These are phyloP conservation scores for Orbilia javanica DNA, from an alignment of 2,329 filamentous ascomycete genomes.

Conservation along the genomic window DNA sequence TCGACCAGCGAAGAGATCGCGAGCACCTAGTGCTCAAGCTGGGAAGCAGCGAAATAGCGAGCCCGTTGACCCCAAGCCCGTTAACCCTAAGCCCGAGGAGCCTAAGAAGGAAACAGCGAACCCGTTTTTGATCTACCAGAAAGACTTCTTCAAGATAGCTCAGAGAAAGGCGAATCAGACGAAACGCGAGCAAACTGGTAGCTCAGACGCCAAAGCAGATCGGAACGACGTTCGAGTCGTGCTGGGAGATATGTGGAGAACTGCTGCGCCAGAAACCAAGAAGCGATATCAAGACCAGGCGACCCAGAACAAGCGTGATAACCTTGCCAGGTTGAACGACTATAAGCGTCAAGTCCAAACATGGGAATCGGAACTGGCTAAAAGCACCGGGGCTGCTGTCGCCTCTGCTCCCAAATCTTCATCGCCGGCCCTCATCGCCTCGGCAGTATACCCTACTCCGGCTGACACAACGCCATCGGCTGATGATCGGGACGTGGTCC, in stretches of 20 bases:
- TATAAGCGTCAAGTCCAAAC: constrained; percentile 68
- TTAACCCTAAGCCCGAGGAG: constrained; percentile 77
- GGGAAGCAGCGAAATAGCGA: constrained; percentile 67
- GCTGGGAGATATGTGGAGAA: constrained; percentile 91
- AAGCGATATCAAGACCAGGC: constrained; percentile 83
- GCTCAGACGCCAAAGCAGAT: constrained; percentile 75
- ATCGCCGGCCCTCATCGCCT: background rate
- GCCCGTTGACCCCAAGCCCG: constrained; percentile 77
- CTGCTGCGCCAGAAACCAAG: constrained; percentile 77
- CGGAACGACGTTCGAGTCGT: constrained; percentile 83
- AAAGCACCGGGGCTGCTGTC: background rate
- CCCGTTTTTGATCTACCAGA: constrained; percentile 90
- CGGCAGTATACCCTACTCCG: background rate
- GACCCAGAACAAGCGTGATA: constrained; percentile 76
- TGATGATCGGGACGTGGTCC: background rate
- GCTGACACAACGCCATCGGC: background rate
- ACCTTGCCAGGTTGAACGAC: constrained; percentile 71
- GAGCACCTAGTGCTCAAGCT: constrained; percentile 68
- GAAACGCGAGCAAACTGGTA: constrained; percentile 74
- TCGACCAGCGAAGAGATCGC: constrained; percentile 75
- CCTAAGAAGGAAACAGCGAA: constrained; percentile 81
- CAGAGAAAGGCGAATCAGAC: constrained; percentile 77
- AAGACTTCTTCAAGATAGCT: constrained; percentile 75
- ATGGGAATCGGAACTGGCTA: background rate
- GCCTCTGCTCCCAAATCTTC: background rate